A percentile compares a stretch with the other conserved stretches of the same genome.
These are phyloP conservation scores for Ganoderma multipileum DNA, from an alignment of 1,284 basidiomycete species.

Conservation along the genomic window DNA sequence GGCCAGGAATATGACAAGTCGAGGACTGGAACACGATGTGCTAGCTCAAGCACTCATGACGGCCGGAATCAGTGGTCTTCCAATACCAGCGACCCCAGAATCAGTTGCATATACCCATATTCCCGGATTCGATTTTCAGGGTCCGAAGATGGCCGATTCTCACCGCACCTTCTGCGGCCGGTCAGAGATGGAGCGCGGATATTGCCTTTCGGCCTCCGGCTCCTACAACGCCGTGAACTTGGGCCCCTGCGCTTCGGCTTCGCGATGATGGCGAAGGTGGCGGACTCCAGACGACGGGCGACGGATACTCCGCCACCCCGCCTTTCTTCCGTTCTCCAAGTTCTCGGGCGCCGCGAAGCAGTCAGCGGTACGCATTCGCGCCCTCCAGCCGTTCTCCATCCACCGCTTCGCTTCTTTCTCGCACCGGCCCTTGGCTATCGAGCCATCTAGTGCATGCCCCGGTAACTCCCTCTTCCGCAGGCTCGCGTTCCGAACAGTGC, in stretches of 20 bases:
- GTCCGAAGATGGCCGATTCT: neutral
- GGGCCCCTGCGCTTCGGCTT: neutral
- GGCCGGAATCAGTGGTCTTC: neutral
- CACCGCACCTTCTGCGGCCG: neutral
- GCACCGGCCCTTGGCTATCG: too few species aligned
- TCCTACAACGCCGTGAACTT: neutral
- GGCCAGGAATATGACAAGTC: neutral
- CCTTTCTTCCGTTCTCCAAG: neutral
- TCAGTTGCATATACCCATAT: too few species aligned
- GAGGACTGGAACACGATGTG: neutral
- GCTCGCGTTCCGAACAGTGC: neutral
- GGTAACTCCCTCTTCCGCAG: too few species aligned
- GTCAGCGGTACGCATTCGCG: conserved; percentile 1
- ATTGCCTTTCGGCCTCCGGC: neutral
- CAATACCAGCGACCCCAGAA: neutral
- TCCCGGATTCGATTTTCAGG: neutral
- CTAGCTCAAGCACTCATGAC: neutral
- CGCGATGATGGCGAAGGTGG: neutral
- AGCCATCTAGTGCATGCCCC: too few species aligned
- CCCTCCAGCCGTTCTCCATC: neutral
- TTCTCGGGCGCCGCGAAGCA: neutral
- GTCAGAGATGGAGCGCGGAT: neutral
- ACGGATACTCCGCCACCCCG: conserved; percentile 1
- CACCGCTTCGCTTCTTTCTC: neutral
- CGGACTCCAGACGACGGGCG: neutral